Conservation (phyloP, 208 protist species). For the Kentomonas sorsogonicus region DNA sequence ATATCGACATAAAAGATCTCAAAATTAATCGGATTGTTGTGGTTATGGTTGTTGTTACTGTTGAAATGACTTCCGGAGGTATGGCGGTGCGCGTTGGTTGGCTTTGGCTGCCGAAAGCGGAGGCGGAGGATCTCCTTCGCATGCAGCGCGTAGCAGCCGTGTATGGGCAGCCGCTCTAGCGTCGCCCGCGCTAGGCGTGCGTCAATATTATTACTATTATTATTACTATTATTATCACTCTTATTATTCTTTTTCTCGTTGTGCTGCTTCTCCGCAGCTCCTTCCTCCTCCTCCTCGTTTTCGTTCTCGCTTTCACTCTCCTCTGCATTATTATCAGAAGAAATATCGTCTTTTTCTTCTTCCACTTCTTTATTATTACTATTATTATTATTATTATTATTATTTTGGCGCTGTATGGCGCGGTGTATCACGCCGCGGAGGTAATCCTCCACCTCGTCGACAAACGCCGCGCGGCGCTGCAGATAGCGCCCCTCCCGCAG, state of each 20-base stretch:
- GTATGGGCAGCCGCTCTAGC: slow-evolving; percentile 41
- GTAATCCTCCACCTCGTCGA: slow-evolving; percentile 51
- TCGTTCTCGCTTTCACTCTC: slow-evolving; percentile 10
- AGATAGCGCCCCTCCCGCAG: slow-evolving; percentile 71
- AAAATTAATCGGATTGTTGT: too few species aligned
- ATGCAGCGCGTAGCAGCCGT: slow-evolving; percentile 43
- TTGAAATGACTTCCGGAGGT: not conserved
- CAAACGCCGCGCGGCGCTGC: slow-evolving; percentile 54
- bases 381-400: not conserved
- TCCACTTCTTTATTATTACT: slow-evolving; percentile 6
- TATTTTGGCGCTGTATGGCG: not conserved
- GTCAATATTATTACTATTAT: slow-evolving; percentile 9
- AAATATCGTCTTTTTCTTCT: too few species aligned
- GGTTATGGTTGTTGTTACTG: not conserved
- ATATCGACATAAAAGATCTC: slow-evolving; percentile 69
- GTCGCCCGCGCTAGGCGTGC: slow-evolving; percentile 22
- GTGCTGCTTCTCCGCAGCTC: not conserved
- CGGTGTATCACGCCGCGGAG: too few species aligned
- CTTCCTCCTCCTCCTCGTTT: slow-evolving; percentile 1
- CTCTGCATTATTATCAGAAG: slow-evolving; percentile 7
- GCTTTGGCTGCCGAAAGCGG: slow-evolving; percentile 38
- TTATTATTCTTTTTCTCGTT: slow-evolving; percentile 6
- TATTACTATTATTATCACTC: slow-evolving; percentile 8
- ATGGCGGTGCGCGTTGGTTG: slow-evolving; percentile 1
- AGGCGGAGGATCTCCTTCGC: slow-evolving; percentile 63